Conservation (phyloP, 371 early-diverging fungal species). For the Actinomucor elegans region DNA sequence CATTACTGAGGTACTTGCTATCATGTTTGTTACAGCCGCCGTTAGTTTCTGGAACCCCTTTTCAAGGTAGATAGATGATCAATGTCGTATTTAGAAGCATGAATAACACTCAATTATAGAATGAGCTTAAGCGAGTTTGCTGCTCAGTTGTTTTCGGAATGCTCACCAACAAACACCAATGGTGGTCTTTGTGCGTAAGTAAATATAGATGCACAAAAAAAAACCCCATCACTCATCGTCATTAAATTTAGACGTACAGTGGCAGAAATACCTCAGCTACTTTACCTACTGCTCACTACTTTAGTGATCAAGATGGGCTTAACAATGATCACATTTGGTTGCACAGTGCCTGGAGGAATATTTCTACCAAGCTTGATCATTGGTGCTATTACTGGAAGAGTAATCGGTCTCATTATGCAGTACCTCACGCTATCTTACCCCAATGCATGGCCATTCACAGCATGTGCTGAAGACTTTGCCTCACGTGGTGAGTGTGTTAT, state of each 20-base stretch:
- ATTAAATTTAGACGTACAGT: slow-evolving; percentile 16
- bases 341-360: slow-evolving; percentile 87
- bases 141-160: slow-evolving; percentile 81
- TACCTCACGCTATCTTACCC: slow-evolving; percentile 57
- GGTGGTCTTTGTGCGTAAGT: slow-evolving; percentile 67
- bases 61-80: slow-evolving; percentile 61
- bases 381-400: slow-evolving; percentile 89
- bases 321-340: slow-evolving; percentile 80
- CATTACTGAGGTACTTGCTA: slow-evolving; percentile 69
- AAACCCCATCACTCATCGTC: no score
- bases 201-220: neutral
- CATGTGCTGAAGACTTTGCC: slow-evolving; percentile 53
- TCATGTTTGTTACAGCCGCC: slow-evolving; percentile 75
- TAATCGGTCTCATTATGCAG: slow-evolving; percentile 87
- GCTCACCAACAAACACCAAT: slow-evolving; percentile 57
- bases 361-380: slow-evolving; percentile 92
- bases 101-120: slow-evolving; percentile 27
- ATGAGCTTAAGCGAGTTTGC: slow-evolving; percentile 79
- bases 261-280: slow-evolving; percentile 41
- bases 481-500: slow-evolving; percentile 73
- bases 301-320: slow-evolving; percentile 66
- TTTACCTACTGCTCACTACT: slow-evolving; percentile 60
- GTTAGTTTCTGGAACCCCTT: slow-evolving; percentile 78
- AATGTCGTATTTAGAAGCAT: no score
- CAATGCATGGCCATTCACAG: slow-evolving; percentile 58